Base-by-base conservation (phyloP, 495 filamentous ascomycete genomes). In the Amphirosellinia nigrospora region DNA sequence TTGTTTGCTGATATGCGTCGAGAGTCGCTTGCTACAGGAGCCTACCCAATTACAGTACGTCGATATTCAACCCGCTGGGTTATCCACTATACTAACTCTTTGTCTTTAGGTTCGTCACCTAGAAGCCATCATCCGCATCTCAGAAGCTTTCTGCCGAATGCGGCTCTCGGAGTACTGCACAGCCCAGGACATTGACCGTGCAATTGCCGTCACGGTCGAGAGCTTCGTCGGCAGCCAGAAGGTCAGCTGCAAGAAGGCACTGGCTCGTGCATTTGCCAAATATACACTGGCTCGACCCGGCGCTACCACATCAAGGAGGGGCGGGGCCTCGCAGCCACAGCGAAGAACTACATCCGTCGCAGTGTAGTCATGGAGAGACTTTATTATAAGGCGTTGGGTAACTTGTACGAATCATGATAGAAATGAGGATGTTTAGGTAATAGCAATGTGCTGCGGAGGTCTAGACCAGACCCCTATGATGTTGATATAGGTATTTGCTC, bases 201-300 rank as follows among this genome's bases (percentile, higher is more conserved):
- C 96, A 58, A 98, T 99, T 74, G 94, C 94, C 8, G 96, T 98
- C 16, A 96, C 96, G 0, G 94, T 99, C 13, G 95, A 99, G 60
- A 94, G 90, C 26, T 99, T 99, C 79, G 93, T 99, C 34, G 93
- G 93, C 69, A 94, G 91, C 70, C 96, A 99, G 80, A 99, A 99
- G 83, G 90, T 98, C 74, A 94, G 91, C 84, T 94, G 92, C 82
- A 99, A 98, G 89, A 98, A 97, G 86, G 94, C 96, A 36, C 88
- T 99, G 64, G 93, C 93, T 13, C 86, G 96, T 68, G 94, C 96
- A 19, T 99, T 99, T 88, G 94, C 96, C 70, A 99, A 99, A 87
- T 99, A 97, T 69, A 89, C 88, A 2, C 79, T 89, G 43, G 82
- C 83, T 7, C 74, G 84, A 73, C 84, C 83, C 0, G 80, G 82